Conservation (phyloP, 305 asterid species). For the Withania somnifera region DNA sequence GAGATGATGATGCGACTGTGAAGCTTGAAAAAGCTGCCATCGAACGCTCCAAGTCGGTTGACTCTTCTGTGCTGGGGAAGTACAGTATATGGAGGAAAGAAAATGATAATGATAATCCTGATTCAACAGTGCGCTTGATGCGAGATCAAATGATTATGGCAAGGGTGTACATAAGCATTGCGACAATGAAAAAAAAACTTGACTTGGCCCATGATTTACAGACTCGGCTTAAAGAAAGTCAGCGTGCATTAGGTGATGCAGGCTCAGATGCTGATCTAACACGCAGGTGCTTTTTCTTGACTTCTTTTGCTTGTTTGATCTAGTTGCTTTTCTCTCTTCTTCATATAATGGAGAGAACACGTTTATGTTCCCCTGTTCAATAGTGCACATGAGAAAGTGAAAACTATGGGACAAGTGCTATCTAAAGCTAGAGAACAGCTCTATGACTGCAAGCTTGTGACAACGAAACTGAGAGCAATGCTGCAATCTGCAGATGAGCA, state of each 20-base stretch:
- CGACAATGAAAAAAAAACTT: slow-evolving; percentile 67
- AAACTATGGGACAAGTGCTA: slow-evolving; percentile 91
- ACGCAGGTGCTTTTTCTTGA: slow-evolving; percentile 40
- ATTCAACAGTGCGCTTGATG: slow-evolving; percentile 81
- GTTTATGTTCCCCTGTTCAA: slow-evolving; percentile 11
- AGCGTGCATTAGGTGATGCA: slow-evolving; percentile 86
- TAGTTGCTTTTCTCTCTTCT: slow-evolving; percentile 6
- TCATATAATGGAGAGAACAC: slow-evolving; percentile 6
- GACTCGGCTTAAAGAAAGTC: slow-evolving; percentile 85
- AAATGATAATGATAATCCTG: slow-evolving; percentile 82
- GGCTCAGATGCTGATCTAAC: slow-evolving; percentile 71
- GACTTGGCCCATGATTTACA: slow-evolving; percentile 75
- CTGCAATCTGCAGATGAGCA: slow-evolving; percentile 98
- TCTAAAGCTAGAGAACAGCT: slow-evolving; percentile 84
- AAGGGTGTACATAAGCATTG: slow-evolving; percentile 84
- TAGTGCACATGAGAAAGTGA: slow-evolving; percentile 82
- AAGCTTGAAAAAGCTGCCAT: slow-evolving; percentile 96
- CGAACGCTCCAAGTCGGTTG: slow-evolving; percentile 91
- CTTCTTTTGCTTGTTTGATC: slow-evolving; percentile 3
- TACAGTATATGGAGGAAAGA: slow-evolving; percentile 97
- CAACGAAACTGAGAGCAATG: slow-evolving; percentile 96
- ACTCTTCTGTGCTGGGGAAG: slow-evolving; percentile 90
- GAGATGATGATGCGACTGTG: slow-evolving; percentile 67
- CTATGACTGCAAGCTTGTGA: slow-evolving; percentile 88
- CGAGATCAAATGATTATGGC: slow-evolving; percentile 99